Base-by-base conservation (phyloP, 2,329 filamentous ascomycete species). In the Claviceps fusiformis region DNA sequence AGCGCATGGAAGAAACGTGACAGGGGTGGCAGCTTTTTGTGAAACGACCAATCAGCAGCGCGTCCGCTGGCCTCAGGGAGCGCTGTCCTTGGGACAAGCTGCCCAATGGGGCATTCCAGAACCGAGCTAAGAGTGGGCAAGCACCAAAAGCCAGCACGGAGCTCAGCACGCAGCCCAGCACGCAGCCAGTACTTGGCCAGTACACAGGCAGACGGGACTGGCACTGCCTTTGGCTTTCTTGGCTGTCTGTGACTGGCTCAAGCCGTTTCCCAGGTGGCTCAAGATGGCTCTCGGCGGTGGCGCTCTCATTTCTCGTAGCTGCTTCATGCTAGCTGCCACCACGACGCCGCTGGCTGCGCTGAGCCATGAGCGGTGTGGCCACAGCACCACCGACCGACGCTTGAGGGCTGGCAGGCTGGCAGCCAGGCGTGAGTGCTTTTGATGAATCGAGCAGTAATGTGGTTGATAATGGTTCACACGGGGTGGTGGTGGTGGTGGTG, bases 1-100 rank as follows among this genome's bases (percentile, higher is more conserved):
- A 71, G 62, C 68, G 72, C 73, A 77, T 76, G 72, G 72, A 68
- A 72, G 69, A 74, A 74, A 73, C 68, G 71, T 73, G 73, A 75
- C 71, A 74, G 73, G 73, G 64, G 65, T 63, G 61, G 64, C 69
- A 69, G 71, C 68, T 71, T 72, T 47, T 72, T 70, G 79, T 78
- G 72, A 74, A 72, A 66, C 69, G 70, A 62, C 76, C 76, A 80
- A 79, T 79, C 68, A 70, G 64, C 63, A 65, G 57, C 55, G 60
- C 61, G 62, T 55, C 59, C 62, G 57, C 37, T 61, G 68, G 67
- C 67, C 67, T 68, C 70, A 68, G 70, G 71, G 56, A 55, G 57
- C 52, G 57, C 52, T 37, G 45, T 58, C 54, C 58, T 68, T 67
- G 68, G 71, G 68, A 68, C 64, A 64, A 69, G 63, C 67, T 75